Conservation (phyloP, 495 filamentous ascomycete genomes). For the Aspergillus olivimuriae region DNA sequence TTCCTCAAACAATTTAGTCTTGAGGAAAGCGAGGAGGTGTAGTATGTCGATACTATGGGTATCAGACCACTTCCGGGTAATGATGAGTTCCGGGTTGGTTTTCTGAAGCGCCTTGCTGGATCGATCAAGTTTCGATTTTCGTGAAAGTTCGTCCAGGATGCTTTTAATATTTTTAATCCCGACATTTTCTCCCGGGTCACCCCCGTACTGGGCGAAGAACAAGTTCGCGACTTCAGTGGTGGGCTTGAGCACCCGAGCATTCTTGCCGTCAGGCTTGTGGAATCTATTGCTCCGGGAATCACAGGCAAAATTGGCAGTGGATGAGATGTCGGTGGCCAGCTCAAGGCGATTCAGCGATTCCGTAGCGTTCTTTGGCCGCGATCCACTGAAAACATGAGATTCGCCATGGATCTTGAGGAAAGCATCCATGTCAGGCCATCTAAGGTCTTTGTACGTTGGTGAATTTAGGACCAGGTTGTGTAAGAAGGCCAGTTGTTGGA, state of each 20-base stretch:
- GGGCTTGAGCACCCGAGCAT: conserved; percentile 14
- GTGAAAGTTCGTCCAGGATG: conserved; percentile 21
- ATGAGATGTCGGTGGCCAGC: conserved; percentile 22
- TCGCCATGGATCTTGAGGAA: conserved; percentile 29
- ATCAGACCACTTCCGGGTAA: conserved; percentile 17
- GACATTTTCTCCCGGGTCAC: conserved; percentile 7
- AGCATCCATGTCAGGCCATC: conserved; percentile 30
- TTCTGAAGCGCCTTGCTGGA: conserved; percentile 10
- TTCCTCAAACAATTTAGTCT: conserved; percentile 21
- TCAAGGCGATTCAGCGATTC: conserved; percentile 25
- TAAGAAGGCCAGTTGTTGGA: conserved; percentile 24
- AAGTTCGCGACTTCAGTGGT: conserved; percentile 21
- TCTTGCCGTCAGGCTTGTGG: conserved; percentile 20
- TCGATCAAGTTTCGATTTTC: conserved; percentile 9
- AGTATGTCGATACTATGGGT: conserved; percentile 20
- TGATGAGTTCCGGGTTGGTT: conserved; percentile 14
- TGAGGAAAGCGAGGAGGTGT: conserved; percentile 22
- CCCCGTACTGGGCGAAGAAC: conserved; percentile 17
- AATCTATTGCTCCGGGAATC: conserved; percentile 16
- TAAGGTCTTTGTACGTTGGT: conserved; percentile 15
- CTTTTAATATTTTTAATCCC: conserved; percentile 18
- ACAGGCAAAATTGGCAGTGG: conserved; percentile 20
- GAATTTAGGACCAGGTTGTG: conserved; percentile 18
- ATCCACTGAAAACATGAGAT: conserved; percentile 25
- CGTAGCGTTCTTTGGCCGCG: conserved; percentile 18